These are phyloP conservation scores for Ophiostoma ulmi DNA, from an alignment of 2,329 filamentous ascomycete species.

Conservation along the genomic window DNA sequence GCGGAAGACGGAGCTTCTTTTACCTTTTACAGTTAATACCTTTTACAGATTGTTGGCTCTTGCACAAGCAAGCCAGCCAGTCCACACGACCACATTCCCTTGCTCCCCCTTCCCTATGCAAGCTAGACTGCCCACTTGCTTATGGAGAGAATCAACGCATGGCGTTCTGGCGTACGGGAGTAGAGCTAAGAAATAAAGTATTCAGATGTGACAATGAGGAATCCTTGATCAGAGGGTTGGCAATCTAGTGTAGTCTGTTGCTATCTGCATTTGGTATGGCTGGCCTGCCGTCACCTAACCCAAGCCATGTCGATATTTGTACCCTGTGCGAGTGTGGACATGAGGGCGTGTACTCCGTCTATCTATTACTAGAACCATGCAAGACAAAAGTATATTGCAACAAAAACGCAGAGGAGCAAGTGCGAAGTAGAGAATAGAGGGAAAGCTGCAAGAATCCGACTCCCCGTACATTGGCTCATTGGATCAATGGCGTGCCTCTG, in stretches of 20 bases:
- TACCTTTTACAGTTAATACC: neutral
- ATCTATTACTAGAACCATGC: no score
- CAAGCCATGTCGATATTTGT: neutral
- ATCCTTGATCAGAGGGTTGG: slow-evolving; percentile 4
- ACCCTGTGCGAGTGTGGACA: no score
- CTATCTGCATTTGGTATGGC: slow-evolving; percentile 6
- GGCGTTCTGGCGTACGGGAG: neutral
- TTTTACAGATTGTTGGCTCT: slow-evolving; percentile 1
- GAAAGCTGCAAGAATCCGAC: neutral
- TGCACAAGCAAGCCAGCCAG: neutral
- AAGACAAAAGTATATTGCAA: neutral
- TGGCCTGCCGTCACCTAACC: slow-evolving; percentile 9
- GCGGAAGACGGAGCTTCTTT: slow-evolving; percentile 3
- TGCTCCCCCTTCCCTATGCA: neutral
- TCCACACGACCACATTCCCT: neutral
- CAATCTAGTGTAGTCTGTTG: slow-evolving; percentile 7
- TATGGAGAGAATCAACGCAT: neutral
- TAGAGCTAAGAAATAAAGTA: neutral
- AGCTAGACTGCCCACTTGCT: neutral
- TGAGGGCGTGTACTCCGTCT: no score
- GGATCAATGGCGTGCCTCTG: neutral
- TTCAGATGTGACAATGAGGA: neutral
- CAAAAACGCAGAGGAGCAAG: neutral
- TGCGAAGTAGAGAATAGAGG: neutral
- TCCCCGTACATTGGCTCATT: neutral